These are phyloP conservation scores for Filobasidium wieringae DNA, from an alignment of 768 basidiomycete species.

Conservation along the genomic window DNA sequence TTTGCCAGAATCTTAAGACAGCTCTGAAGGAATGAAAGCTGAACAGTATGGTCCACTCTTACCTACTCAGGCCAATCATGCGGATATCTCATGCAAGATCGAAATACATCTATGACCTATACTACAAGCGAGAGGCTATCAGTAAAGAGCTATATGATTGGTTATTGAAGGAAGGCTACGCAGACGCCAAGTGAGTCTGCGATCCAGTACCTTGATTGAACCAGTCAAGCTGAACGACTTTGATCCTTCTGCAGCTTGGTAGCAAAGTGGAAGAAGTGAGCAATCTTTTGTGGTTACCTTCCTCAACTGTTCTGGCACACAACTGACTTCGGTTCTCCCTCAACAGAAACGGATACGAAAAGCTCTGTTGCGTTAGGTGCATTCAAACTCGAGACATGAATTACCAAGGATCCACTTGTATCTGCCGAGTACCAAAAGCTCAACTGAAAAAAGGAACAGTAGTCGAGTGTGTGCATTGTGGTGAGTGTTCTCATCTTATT, in stretches of 20 bases:
- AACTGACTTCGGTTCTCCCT: background rate
- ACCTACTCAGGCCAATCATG: constrained; percentile 72
- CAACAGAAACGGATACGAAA: constrained; percentile 66
- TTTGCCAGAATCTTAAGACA: background rate
- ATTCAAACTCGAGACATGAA: constrained; percentile 99
- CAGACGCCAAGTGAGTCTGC: constrained; percentile 76
- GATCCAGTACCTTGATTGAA: background rate
- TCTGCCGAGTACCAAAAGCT: constrained; percentile 92
- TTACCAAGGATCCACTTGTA: constrained; percentile 94
- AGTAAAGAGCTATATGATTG: constrained; percentile 87
- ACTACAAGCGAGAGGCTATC: constrained; percentile 96
- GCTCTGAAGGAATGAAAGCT: constrained; percentile 39
- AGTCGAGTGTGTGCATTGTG: constrained; percentile 94
- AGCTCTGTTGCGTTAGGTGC: constrained; percentile 89
- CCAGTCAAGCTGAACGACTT: background rate
- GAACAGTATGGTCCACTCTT: constrained; percentile 66
- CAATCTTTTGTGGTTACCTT: background rate
- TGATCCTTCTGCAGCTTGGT: constrained; percentile 53
- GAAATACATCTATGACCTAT: constrained; percentile 92
- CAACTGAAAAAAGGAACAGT: constrained; percentile 78
- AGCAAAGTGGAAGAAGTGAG: constrained; percentile 96
- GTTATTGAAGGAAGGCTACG: constrained; percentile 93
- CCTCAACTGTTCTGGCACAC: background rate
- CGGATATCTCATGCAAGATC: constrained; percentile 92
- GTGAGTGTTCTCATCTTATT: too few relatives aligned